Base-by-base conservation (phyloP, 108 stramenopile species). In the Skeletonema marinoi region DNA sequence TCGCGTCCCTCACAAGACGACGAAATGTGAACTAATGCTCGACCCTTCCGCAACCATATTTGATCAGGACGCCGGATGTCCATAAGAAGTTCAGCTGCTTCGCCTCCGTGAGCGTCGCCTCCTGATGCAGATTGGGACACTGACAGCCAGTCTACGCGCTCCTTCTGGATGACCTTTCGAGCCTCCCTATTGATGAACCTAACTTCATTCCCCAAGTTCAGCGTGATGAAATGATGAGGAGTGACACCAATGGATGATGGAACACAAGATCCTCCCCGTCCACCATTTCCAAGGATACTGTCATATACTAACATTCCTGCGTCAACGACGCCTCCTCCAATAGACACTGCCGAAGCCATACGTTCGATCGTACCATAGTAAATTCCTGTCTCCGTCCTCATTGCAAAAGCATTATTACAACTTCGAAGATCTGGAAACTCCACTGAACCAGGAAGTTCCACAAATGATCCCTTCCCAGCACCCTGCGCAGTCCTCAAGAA, bases 1-100 rank as follows among this genome's bases (percentile, higher is more conserved):
- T 96, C 95, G 9, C 93, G 78, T 68, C 92, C 91, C 80, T 96
- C 95, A 68, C 87, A 89, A 9, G 87, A 91, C 16, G 92, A 88
- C 14, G 93, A 94, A 44, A 96, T 93, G 66, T 93, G 93, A 17
- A 96, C 90, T 36, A 96, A 71, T 10, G 83, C 81, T 31, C 93
- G 67, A 10, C 79, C 91, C 61, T 89, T 87, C 16, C 93, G 84
- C 58, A 96, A 72, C 95, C 95, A 96, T 48, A 96, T 93, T 84
- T 93, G 92, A 88, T 93, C 95, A 7, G 92, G 90, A n/a, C 95
- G 82, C 9, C 95, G 89, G 60, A 90, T 83, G 68, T 96, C 95
- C 86, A 89, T 93, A 51, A 96, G 61, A 9, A 96, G 75, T 60
- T 92, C 92, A 5, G 88, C 88, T 48, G 77, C 88, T 32, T 61